phyloP scores from a whole-genome alignment of 257 asterid species.

The Solanum ossicruentum region DNA sequence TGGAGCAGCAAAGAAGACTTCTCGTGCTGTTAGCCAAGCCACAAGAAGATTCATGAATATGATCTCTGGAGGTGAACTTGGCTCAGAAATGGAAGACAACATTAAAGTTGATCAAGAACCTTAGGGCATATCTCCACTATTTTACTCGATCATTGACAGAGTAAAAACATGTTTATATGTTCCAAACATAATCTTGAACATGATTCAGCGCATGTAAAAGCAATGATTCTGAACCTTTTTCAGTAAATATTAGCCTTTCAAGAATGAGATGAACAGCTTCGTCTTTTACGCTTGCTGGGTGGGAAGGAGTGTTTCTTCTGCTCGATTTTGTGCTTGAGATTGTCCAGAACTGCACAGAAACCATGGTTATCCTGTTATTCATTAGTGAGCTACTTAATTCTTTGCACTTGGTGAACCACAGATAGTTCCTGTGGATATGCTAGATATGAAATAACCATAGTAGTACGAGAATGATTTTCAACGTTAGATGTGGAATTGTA shows the following conservation, averaged over 20 bases:
- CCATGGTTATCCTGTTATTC: neutral
- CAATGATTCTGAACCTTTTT: neutral
- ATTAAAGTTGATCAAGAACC: constrained; percentile 11
- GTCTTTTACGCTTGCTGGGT: neutral
- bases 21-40: constrained; percentile 71
- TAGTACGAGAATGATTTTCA: neutral
- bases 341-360: neutral
- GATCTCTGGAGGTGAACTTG: constrained; percentile 45
- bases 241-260: neutral
- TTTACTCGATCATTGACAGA: neutral
- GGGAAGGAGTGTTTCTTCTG: neutral
- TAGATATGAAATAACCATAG: neutral
- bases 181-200: neutral
- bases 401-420: neutral
- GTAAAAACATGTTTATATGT: neutral
- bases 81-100: constrained; percentile 28
- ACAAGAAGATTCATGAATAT: constrained; percentile 50
- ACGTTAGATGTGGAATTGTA: neutral
- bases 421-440: neutral
- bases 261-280: neutral
- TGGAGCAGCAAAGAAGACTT: constrained; percentile 87
- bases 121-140: neutral
- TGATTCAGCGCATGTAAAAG: neutral
- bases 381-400: neutral
- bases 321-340: neutral